phyloP scores from a whole-genome alignment of 495 filamentous ascomycete genomes.

The Trichoderma reesei region DNA sequence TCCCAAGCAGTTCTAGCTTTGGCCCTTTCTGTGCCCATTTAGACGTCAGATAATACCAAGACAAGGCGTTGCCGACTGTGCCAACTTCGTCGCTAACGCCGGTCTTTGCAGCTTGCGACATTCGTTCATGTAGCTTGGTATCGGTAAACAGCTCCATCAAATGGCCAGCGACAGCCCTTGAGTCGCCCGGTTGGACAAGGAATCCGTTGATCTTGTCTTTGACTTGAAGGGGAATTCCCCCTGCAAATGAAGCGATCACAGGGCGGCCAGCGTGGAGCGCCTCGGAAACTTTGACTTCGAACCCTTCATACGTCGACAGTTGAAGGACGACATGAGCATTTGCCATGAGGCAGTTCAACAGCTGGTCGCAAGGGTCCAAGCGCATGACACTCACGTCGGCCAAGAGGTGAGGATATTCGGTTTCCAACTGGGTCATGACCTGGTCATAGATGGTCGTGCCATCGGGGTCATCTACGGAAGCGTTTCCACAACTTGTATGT shows the following conservation, averaged over 20 bases:
- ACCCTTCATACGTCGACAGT: conserved; percentile 75
- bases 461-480: conserved; percentile 81
- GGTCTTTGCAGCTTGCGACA: conserved; percentile 54
- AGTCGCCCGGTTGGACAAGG: conserved; percentile 65
- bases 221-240: conserved; percentile 77
- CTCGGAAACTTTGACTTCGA: conserved; percentile 86
- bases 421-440: conserved; percentile 56
- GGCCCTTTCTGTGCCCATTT: conserved; percentile 42
- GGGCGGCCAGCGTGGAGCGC: conserved; percentile 78
- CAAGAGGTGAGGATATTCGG: conserved; percentile 36
- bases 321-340: conserved; percentile 66
- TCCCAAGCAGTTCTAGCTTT: conserved; percentile 31
- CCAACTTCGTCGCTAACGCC: conserved; percentile 76
- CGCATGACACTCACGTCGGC: conserved; percentile 65
- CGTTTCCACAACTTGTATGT: conserved; percentile 47
- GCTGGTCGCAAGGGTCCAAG: conserved; percentile 67
- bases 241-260: conserved; percentile 67
- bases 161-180: conserved; percentile 59
- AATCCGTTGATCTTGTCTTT: conserved; percentile 65
- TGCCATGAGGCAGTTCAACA: conserved; percentile 71
- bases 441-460: conserved; percentile 63
- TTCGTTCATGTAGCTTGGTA: conserved; percentile 48
- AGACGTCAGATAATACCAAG: conserved; percentile 68
- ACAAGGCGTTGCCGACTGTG: conserved; percentile 69
- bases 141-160: conserved; percentile 63